Evolutionary conservation across 768 basidiomycete genomes (phyloP).

Genomic region (Megacollybia marginata): DNA sequence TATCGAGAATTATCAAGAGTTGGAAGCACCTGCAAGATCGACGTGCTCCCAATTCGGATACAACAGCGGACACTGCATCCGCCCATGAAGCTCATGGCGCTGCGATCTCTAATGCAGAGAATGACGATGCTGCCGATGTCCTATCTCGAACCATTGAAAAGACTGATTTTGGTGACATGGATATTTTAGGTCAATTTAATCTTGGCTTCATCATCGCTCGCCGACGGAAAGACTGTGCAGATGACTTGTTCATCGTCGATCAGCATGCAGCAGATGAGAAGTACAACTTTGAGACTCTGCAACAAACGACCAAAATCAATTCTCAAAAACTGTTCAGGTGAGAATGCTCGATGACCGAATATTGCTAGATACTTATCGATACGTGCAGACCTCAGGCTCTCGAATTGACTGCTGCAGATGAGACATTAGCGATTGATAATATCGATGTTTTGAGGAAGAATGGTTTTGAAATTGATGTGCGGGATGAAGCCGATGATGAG

Average conservation of each 20-base stretch:
- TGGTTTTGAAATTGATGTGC: conserved; percentile 77
- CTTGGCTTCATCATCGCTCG: conserved; percentile 88
- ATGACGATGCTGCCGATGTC: conserved; percentile 54
- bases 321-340: conserved; percentile 82
- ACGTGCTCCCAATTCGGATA: neutral
- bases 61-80: neutral
- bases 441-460: conserved; percentile 76
- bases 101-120: conserved; percentile 32
- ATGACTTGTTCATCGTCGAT: conserved; percentile 95
- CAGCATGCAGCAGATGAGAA: conserved; percentile 99
- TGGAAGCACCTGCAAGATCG: conserved; percentile 13
- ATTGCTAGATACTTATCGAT: conserved; percentile 1
- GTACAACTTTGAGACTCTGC: conserved; percentile 94
- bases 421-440: conserved; percentile 82
- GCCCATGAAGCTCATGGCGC: conserved; percentile 24
- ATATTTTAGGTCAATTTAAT: conserved; percentile 91
- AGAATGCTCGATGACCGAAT: conserved; percentile 13
- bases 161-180: conserved; percentile 77
- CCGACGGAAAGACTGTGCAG: conserved; percentile 32
- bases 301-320: conserved; percentile 82
- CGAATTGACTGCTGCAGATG: conserved; percentile 85
- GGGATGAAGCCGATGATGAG: conserved; percentile 35
- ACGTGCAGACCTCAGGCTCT: conserved; percentile 61
- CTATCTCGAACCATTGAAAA: conserved; percentile 85
- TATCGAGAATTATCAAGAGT: conserved; percentile 18